These are phyloP conservation scores for Thielaviopsis populi DNA, from an alignment of 2,329 filamentous ascomycete genomes.

Conservation along the genomic window DNA sequence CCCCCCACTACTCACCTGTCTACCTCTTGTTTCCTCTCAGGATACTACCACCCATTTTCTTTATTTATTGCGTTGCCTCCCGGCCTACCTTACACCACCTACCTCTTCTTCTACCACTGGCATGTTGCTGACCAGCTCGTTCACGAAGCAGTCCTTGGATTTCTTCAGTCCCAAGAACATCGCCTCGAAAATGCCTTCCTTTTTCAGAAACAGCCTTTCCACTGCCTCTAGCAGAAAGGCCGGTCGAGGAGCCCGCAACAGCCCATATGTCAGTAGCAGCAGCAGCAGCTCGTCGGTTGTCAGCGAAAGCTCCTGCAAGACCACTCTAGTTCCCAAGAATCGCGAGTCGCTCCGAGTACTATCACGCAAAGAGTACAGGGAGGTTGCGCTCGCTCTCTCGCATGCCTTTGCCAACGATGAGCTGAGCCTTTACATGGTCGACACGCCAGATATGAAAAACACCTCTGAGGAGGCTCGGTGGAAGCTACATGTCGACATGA, in stretches of 20 bases:
- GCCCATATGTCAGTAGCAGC: background rate
- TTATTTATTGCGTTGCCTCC: background rate
- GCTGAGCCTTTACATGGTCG: slow-evolving; percentile 58
- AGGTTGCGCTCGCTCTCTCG: slow-evolving; percentile 56
- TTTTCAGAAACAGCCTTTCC: background rate
- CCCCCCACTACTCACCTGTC: background rate
- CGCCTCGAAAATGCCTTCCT: slow-evolving; percentile 1
- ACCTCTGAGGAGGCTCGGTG: slow-evolving; percentile 54
- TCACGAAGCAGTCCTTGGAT: background rate
- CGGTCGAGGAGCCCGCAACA: slow-evolving; percentile 26
- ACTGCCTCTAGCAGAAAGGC: slow-evolving; percentile 25
- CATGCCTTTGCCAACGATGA: slow-evolving; percentile 65
- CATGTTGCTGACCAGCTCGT: background rate
- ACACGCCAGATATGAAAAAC: slow-evolving; percentile 50
- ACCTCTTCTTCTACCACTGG: background rate
- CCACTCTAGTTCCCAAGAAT: slow-evolving; percentile 34
- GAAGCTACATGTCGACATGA: slow-evolving; percentile 60
- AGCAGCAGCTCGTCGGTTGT: background rate
- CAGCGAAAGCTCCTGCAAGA: background rate
- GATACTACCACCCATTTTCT: background rate
- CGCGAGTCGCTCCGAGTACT: slow-evolving; percentile 29
- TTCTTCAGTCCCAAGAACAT: background rate
- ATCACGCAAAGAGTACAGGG: slow-evolving; percentile 50
- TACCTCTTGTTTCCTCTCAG: background rate
- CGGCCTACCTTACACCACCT: background rate